A percentile compares a stretch with the other conserved stretches of the same genome.
These are phyloP conservation scores for Auxenochlorella pyrenoidosa DNA, from an alignment of 139 green algal species.

Conservation along the genomic window DNA sequence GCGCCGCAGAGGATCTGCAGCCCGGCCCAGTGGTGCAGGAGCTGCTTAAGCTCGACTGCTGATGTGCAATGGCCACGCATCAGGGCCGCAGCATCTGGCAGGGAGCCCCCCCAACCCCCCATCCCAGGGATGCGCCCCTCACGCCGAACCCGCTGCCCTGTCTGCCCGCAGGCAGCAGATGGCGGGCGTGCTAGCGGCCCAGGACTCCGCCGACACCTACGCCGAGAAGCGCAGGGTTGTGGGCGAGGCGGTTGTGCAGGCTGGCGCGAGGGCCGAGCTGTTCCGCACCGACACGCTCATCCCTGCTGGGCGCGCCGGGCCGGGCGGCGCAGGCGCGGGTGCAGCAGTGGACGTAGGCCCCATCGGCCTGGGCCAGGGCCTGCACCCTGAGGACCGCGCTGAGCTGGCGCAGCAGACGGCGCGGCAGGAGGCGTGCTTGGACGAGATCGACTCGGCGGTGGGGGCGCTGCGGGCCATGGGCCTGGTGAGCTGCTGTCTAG, in stretches of 20 bases:
- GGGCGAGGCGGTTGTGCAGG: neutral
- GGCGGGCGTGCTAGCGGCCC: neutral
- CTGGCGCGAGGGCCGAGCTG: neutral
- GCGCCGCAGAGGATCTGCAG: too few relatives aligned
- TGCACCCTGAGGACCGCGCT: constrained; percentile 5
- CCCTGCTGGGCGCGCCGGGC: too few relatives aligned
- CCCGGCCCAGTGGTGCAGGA: too few relatives aligned
- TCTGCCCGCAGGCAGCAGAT: constrained; percentile 21
- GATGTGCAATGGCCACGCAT: neutral
- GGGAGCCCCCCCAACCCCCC: too few relatives aligned
- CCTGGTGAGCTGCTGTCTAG: neutral
- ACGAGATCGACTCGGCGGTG: constrained; percentile 14
- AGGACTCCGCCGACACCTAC: neutral
- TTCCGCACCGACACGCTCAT: too few relatives aligned
- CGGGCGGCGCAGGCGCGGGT: neutral
- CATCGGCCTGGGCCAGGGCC: neutral
- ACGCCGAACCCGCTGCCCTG: too few relatives aligned
- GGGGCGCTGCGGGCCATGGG: constrained; percentile 14
- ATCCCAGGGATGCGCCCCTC: too few relatives aligned
- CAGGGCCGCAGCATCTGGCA: neutral
- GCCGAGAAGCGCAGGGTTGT: neutral
- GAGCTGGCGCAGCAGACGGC: constrained; percentile 29
- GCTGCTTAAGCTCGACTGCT: neutral
- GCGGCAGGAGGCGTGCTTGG: constrained; percentile 28
- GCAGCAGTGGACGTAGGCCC: neutral